A percentile compares a stretch with the other conserved stretches of the same genome.
Conservation (phyloP, 129 eudicot genomes). For the Arctium lappa region DNA sequence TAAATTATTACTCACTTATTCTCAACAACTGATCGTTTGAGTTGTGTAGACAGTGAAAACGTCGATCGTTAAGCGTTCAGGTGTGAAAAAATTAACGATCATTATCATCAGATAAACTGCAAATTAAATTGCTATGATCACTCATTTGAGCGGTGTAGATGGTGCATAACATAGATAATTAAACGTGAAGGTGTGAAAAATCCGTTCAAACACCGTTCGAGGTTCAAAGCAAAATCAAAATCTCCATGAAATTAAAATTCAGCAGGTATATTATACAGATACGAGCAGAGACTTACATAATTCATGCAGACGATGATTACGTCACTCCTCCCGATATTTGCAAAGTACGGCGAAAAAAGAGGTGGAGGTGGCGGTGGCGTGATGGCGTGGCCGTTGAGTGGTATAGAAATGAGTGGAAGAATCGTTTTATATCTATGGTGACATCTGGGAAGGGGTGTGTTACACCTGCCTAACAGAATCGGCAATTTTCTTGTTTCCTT, state of each 20-base stretch:
- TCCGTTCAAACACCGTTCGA: neutral
- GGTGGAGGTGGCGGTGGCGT: conserved; percentile 1
- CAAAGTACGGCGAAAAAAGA: neutral
- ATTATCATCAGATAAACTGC: neutral
- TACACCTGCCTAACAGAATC: neutral
- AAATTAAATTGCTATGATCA: neutral
- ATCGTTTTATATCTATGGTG: conserved; percentile 6
- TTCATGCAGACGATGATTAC: neutral
- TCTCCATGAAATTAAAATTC: neutral
- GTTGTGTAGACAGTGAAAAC: neutral
- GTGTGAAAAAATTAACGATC: conserved; percentile 5
- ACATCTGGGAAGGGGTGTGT: neutral
- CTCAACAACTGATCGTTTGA: neutral
- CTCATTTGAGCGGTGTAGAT: neutral
- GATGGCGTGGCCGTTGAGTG: neutral
- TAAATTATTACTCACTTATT: neutral
- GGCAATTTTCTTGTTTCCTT: neutral
- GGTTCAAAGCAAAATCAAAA: neutral
- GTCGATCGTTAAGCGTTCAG: neutral
- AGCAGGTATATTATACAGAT: neutral
- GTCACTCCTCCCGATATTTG: neutral
- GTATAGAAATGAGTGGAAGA: neutral
- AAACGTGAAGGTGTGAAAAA: neutral
- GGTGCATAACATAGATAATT: neutral
- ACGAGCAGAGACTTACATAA: conserved; percentile 21